Evolutionary conservation across 2,329 filamentous ascomycete genomes (phyloP), one percentile per base, ranked within the genome.

Genomic region (Scorias spongiosa): DNA sequence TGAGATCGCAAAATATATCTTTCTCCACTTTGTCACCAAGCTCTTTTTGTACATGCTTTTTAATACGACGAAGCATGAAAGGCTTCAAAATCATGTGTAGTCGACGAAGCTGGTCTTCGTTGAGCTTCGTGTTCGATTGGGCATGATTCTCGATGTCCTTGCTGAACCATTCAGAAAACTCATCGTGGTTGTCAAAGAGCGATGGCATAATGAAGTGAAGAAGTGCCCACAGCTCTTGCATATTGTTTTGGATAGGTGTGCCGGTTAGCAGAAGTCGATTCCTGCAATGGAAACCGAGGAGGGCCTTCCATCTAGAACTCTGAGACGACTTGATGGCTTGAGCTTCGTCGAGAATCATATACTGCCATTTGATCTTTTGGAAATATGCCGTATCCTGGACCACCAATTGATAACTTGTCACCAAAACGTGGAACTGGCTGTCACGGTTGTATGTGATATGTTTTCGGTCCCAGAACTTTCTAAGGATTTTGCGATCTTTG

Each of bases 191-290:
- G 63, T 91, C 91, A 64, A 98, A 98, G 42, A 98, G 72, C 38
- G 85, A 94, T n/a, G 91, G 91, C 91, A 98, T 96, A 68, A 96
- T 96, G 68, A 98, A 98, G 72, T 98, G 91, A 15, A 98, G 73
- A 52, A 98, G 67, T 28, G 91, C 91, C 91, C 91, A 98, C 46
- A 98, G 67, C 65, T 98, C 89, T 65, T 96, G 91, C 91, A 98
- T 98, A 72, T 96, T 98, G 69, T 98, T 98, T 64, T 98, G 91
- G 51, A 98, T 96, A 2, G 91, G 91, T 0, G 91, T 98, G 67
- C 91, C 91, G 0, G 91, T 98, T 15, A 98, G 75, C 39, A 98
- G 70, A 40, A 98, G 75, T 52, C 91, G 79, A 65, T 96, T 98
- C 48, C 91, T 83, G 66, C 89, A 96, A 61, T 93, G 84, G 72